phyloP scores from a whole-genome alignment of 2,329 filamentous ascomycete species.

The Penicillium janthinellum region DNA sequence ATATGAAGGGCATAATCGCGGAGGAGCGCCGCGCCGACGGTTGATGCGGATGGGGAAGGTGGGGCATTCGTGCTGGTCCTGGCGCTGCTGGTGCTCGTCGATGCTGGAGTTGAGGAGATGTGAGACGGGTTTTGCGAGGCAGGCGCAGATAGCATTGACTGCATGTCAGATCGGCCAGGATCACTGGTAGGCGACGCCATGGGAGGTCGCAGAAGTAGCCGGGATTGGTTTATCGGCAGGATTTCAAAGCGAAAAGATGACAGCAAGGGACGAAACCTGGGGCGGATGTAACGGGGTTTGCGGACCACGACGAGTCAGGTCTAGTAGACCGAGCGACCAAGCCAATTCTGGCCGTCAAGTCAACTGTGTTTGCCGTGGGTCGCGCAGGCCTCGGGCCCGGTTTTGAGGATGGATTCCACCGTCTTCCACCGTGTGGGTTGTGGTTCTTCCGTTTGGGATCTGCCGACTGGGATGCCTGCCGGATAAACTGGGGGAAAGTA shows the following conservation, averaged over 20 bases:
- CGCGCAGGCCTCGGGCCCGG: constrained; percentile 6
- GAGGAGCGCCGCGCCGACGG: constrained; percentile 43
- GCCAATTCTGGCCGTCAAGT: not conserved
- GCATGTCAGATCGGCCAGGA: constrained; percentile 20
- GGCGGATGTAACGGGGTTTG: constrained; percentile 37
- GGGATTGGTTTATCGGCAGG: constrained; percentile 12
- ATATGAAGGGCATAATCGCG: constrained; percentile 49
- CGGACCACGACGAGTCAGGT: constrained; percentile 8
- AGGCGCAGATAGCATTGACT: constrained; percentile 16
- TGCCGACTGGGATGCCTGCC: constrained; percentile 12
- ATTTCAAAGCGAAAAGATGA: constrained; percentile 25
- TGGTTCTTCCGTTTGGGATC: not conserved
- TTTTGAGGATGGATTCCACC: constrained; percentile 6
- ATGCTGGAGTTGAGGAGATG: constrained; percentile 25
- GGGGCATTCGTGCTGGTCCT: constrained; percentile 13
- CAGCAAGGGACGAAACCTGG: constrained; percentile 11
- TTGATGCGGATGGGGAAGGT: constrained; percentile 29
- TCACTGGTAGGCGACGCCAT: constrained; percentile 27
- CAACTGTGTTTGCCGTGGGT: constrained; percentile 8
- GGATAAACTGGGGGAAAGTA: constrained; percentile 4
- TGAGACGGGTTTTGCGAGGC: constrained; percentile 22
- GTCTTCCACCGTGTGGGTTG: constrained; percentile 13
- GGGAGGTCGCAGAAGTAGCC: not conserved
- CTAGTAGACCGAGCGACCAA: not conserved
- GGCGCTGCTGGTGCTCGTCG: not conserved